Evolutionary conservation across 495 filamentous ascomycete species (phyloP).

Genomic region (Cercophora scortea): DNA sequence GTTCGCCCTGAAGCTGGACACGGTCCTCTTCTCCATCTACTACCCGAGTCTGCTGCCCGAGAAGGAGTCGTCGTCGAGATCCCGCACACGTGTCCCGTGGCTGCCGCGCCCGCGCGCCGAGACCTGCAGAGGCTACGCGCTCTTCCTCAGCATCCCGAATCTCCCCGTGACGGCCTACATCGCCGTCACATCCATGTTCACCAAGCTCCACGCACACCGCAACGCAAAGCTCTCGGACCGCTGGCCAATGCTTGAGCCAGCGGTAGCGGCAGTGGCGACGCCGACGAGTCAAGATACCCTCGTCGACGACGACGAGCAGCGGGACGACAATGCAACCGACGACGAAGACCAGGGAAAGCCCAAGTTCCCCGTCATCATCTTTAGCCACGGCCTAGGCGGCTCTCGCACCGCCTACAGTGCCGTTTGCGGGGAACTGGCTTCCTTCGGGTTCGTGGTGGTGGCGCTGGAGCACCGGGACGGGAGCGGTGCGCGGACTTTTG

Average conservation of each 20-base stretch:
- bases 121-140: slow-evolving; percentile 46
- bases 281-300: not conserved
- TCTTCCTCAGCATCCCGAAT: slow-evolving; percentile 39
- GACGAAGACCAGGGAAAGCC: slow-evolving; percentile 7
- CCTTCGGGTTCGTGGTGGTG: slow-evolving; percentile 59
- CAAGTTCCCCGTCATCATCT: slow-evolving; percentile 57
- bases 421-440: slow-evolving; percentile 54
- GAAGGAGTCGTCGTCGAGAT: slow-evolving; percentile 5
- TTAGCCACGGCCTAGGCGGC: slow-evolving; percentile 63
- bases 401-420: slow-evolving; percentile 55
- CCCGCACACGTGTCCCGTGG: slow-evolving; percentile 42
- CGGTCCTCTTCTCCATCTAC: slow-evolving; percentile 57
- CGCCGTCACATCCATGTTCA: slow-evolving; percentile 43
- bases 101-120: slow-evolving; percentile 40
- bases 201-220: slow-evolving; percentile 48
- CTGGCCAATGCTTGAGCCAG: not conserved
- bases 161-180: slow-evolving; percentile 37
- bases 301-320: slow-evolving; percentile 34
- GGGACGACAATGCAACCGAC: slow-evolving; percentile 1
- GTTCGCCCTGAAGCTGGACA: slow-evolving; percentile 41
- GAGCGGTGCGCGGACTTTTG: slow-evolving; percentile 52
- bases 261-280: not conserved
- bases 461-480: slow-evolving; percentile 64
- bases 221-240: slow-evolving; percentile 35
- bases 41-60: slow-evolving; percentile 47